These are phyloP conservation scores for Hericium rajendrae DNA, from an alignment of 768 basidiomycete genomes.

Conservation along the genomic window DNA sequence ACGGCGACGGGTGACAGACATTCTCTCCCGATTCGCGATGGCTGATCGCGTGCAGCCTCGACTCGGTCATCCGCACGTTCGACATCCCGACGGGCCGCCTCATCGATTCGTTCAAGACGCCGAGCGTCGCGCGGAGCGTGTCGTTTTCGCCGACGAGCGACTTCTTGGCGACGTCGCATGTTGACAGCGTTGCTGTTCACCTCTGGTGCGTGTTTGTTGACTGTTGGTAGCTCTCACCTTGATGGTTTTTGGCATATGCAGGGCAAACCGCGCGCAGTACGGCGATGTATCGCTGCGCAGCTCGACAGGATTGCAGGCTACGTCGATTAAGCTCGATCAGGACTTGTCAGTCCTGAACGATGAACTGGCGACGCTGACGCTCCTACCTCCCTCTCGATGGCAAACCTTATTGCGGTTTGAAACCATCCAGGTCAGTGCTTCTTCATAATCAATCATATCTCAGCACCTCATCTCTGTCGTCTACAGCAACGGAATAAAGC, in stretches of 20 bases:
- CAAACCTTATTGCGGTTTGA: constrained; percentile 95
- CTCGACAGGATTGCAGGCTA: constrained; percentile 23
- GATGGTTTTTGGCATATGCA: constrained; percentile 18
- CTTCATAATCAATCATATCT: neutral
- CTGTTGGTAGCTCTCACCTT: too few relatives aligned
- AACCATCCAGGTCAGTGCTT: constrained; percentile 64
- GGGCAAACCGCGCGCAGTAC: constrained; percentile 96
- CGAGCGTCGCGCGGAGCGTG: constrained; percentile 81
- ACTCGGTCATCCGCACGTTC: constrained; percentile 89
- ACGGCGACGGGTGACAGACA: constrained; percentile 36
- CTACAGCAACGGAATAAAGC: constrained; percentile 89
- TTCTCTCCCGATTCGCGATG: constrained; percentile 95
- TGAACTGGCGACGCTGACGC: constrained; percentile 86
- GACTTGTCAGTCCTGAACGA: constrained; percentile 82
- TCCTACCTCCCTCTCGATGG: constrained; percentile 90
- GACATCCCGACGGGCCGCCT: constrained; percentile 89
- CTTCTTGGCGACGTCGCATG: constrained; percentile 90
- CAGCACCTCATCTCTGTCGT: neutral
- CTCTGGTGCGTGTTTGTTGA: constrained; percentile 55
- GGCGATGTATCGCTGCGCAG: constrained; percentile 58
- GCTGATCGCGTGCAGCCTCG: constrained; percentile 82
- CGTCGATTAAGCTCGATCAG: constrained; percentile 52
- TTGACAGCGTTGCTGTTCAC: constrained; percentile 89
- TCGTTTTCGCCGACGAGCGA: constrained; percentile 93
- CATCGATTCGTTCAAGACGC: constrained; percentile 85